Evolutionary conservation across 2,329 filamentous ascomycete genomes (phyloP), one percentile per base, ranked within the genome.

Genomic region (Coleophoma cylindrospora): DNA sequence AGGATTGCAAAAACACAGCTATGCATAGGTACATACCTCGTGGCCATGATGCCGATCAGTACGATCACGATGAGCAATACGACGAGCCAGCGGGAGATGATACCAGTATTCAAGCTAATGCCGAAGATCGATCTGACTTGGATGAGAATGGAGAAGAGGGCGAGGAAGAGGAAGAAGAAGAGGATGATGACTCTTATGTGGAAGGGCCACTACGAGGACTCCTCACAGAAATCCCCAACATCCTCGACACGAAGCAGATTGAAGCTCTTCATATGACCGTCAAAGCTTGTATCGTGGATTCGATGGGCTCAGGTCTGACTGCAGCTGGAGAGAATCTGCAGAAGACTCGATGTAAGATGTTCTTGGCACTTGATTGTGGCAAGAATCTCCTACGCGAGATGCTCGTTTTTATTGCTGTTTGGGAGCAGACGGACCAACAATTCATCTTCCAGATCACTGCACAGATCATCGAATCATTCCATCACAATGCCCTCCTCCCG

Each of bases 241-340:
- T 96, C 36, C 76, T 97, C 32, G 91, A 95, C 40, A 92, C 92
- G 0, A 91, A 91, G 50, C 92, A 97, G 68, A 96, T 96, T 48
- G 92, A 97, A 68, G 91, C 94, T 6, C 73, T 97, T 48, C 92
- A 95, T 49, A 96, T 96, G 91, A 95, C 96, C 52, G 86, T 97
- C 61, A 96, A 96, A 73, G 91, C 89, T 13, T 95, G 91, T 54
- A 95, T 97, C 48, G 83, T 96, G 19, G 89, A 95, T 61, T 84
- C 83, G n/a, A 76, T 81, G 52, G 88, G 87, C 52, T 86, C 87
- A 56, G 82, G 84, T 0, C 71, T 82, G 8, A 87, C 84, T 41
- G 68, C 74, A 10, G 78, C 78, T 12, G 86, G 85, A 15, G 87
- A 90, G 64, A 95, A 92, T 63, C 84, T 96, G 70, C 91, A 96